Percentiles rank a stretch among this genome's conserved stretches.
phyloP scores from a whole-genome alignment of 2,329 filamentous ascomycete species.

The Pseudogymnoascus sp. region DNA sequence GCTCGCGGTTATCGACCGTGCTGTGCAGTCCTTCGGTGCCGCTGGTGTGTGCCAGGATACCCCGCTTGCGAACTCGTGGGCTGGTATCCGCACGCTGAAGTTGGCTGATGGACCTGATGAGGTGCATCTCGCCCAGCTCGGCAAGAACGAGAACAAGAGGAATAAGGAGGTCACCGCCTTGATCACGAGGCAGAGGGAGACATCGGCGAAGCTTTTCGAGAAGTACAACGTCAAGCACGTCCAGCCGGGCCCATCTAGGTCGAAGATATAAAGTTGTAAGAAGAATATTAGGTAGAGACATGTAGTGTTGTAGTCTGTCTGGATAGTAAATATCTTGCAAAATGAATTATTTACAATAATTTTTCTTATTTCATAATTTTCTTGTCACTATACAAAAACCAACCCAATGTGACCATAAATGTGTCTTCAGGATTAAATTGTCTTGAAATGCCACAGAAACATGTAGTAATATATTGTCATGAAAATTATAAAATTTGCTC shows the following conservation, averaged over 20 bases:
- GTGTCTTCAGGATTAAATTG: too few relatives aligned
- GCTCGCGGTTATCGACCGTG: constrained; percentile 83
- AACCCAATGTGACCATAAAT: too few relatives aligned
- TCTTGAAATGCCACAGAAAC: too few relatives aligned
- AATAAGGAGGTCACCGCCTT: constrained; percentile 51
- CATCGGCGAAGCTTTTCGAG: constrained; percentile 57
- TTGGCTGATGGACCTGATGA: constrained; percentile 94
- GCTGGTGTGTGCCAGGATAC: constrained; percentile 93
- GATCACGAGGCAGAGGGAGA: constrained; percentile 56
- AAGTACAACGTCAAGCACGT: constrained; percentile 41
- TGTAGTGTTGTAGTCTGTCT: constrained; percentile 6
- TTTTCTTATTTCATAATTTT: too few relatives aligned
- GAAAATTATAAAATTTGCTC: not conserved
- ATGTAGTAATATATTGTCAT: not conserved
- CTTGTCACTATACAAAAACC: too few relatives aligned
- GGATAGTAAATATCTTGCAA: not conserved
- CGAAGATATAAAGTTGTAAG: constrained; percentile 9
- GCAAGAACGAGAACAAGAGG: constrained; percentile 69
- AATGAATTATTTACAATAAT: not conserved
- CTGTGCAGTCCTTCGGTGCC: constrained; percentile 85
- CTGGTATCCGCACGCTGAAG: constrained; percentile 69
- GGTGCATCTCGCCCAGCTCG: constrained; percentile 80
- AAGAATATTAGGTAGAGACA: not conserved
- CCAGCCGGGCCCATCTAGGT: constrained; percentile 20
- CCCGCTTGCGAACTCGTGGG: constrained; percentile 78